Conservation (phyloP, 2,329 filamentous ascomycete species). For the Apiospora malaysiana region DNA sequence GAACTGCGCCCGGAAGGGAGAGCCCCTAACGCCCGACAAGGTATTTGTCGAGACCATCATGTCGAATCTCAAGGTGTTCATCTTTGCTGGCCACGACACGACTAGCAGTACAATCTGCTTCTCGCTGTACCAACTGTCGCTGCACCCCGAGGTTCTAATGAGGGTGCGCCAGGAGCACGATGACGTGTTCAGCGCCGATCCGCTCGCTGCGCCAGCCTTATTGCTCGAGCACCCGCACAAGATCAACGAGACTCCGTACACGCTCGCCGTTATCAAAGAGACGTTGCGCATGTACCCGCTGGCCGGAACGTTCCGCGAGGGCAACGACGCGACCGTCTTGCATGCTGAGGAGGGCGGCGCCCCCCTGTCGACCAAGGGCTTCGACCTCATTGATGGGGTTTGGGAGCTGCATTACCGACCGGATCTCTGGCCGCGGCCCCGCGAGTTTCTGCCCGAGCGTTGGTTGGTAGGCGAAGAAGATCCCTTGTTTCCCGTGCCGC, state of each 20-base stretch:
- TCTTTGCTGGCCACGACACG: conserved; percentile 38
- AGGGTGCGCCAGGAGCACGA: conserved; percentile 34
- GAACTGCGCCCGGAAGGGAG: not conserved
- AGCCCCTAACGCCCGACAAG: not conserved
- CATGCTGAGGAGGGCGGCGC: conserved; percentile 47
- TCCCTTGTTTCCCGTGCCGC: conserved; percentile 32
- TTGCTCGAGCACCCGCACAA: conserved; percentile 48
- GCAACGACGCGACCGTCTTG: conserved; percentile 38
- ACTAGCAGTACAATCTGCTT: conserved; percentile 32
- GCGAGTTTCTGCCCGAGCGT: conserved; percentile 49
- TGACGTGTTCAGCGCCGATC: conserved; percentile 50
- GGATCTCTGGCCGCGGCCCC: conserved; percentile 44
- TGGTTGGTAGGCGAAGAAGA: conserved; percentile 41
- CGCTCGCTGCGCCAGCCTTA: conserved; percentile 40
- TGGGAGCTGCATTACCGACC: conserved; percentile 38
- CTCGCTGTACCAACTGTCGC: conserved; percentile 27
- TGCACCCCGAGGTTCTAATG: conserved; percentile 27
- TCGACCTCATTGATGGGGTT: conserved; percentile 28
- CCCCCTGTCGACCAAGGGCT: conserved; percentile 43
- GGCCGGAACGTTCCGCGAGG: conserved; percentile 46
- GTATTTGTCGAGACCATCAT: conserved; percentile 28
- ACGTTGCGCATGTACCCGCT: conserved; percentile 58
- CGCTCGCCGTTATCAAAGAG: conserved; percentile 58
- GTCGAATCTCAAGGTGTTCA: conserved; percentile 32
- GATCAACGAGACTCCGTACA: conserved; percentile 57